Percentiles rank a stretch among this genome's conserved stretches.
Evolutionary conservation across 345 rosid species (phyloP).

Genomic region (Aquilaria malaccensis): DNA sequence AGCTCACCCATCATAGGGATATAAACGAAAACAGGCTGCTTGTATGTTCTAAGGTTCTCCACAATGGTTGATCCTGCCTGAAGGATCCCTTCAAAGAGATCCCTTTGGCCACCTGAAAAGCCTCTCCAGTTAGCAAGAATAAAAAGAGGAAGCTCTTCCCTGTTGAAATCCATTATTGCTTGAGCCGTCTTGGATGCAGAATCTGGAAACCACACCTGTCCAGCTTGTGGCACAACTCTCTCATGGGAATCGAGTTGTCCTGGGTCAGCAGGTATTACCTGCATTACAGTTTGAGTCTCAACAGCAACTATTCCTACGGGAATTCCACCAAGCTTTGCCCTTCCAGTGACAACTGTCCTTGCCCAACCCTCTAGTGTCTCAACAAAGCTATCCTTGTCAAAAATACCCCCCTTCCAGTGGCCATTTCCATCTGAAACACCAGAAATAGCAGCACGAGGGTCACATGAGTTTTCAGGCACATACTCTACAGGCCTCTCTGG

Average conservation of each 20-base stretch:
- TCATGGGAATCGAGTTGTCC: constrained; percentile 99
- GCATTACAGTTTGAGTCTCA: constrained; percentile 98
- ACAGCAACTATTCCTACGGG: constrained; percentile 98
- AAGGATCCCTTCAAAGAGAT: constrained; percentile 98
- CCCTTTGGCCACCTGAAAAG: constrained; percentile 99
- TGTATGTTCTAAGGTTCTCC: constrained; percentile 94
- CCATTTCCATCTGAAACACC: constrained; percentile 59
- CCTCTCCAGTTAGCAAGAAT: constrained; percentile 99
- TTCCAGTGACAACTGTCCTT: constrained; percentile 98
- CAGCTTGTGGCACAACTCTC: constrained; percentile 98
- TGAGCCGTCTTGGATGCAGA: constrained; percentile 97
- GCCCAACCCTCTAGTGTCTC: constrained; percentile 99
- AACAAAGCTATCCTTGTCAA: constrained; percentile 87
- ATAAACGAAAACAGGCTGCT: constrained; percentile 94
- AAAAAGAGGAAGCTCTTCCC: constrained; percentile 92
- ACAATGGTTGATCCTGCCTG: constrained; percentile 99
- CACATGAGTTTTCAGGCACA: constrained; percentile 82
- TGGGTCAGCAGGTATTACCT: constrained; percentile 98
- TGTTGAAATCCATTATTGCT: constrained; percentile 91
- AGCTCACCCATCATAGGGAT: constrained; percentile 99
- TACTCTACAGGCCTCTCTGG: constrained; percentile 89
- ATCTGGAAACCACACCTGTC: constrained; percentile 99
- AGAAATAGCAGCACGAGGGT: constrained; percentile 94
- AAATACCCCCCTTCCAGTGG: constrained; percentile 93
- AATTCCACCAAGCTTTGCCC: constrained; percentile 98